A percentile compares a stretch with the other conserved stretches of the same genome.
Evolutionary conservation across 805 yeast species (phyloP).

Genomic region (Pichia rugopelliculosa): DNA sequence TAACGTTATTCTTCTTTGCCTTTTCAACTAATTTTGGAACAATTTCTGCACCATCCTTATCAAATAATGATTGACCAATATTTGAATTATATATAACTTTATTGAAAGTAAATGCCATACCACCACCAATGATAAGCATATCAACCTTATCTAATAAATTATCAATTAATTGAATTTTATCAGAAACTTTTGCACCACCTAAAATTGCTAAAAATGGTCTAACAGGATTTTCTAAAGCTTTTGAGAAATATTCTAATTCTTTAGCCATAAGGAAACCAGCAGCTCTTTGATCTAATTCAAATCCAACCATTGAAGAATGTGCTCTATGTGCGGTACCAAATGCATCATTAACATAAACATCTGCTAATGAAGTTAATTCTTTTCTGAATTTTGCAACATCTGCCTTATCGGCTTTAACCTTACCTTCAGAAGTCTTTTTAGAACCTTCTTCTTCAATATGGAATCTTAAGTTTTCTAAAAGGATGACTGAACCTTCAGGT

Average conservation of each 20-base stretch:
- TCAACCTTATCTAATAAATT: conserved; percentile 95
- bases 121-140: conserved; percentile 94
- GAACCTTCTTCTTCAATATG: conserved; percentile 96
- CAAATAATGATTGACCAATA: conserved; percentile 90
- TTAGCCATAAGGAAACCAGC: conserved; percentile 98
- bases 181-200: conserved; percentile 99
- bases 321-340: conserved; percentile 99
- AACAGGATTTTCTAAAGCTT: conserved; percentile 95
- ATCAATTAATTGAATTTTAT: conserved; percentile 97
- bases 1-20: conserved; percentile 94
- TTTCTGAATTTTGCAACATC: conserved; percentile 83
- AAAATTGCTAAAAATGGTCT: conserved; percentile 98
- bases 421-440: conserved; percentile 79
- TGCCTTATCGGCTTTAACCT: conserved; percentile 85
- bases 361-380: conserved; percentile 87
- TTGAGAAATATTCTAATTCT: conserved; percentile 95
- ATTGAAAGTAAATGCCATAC: conserved; percentile 99
- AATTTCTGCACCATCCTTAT: conserved; percentile 90
- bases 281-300: conserved; percentile 92
- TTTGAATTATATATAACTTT: conserved; percentile 78
- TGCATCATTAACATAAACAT: conserved; percentile 95
- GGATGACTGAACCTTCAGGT: conserved; percentile 71
- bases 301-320: conserved; percentile 98
- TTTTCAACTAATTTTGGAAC: conserved; percentile 88
- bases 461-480: conserved; percentile 96